phyloP scores from a whole-genome alignment of 225 moss, liverwort and hornwort species.

The Physcomitrellopsis africana region DNA sequence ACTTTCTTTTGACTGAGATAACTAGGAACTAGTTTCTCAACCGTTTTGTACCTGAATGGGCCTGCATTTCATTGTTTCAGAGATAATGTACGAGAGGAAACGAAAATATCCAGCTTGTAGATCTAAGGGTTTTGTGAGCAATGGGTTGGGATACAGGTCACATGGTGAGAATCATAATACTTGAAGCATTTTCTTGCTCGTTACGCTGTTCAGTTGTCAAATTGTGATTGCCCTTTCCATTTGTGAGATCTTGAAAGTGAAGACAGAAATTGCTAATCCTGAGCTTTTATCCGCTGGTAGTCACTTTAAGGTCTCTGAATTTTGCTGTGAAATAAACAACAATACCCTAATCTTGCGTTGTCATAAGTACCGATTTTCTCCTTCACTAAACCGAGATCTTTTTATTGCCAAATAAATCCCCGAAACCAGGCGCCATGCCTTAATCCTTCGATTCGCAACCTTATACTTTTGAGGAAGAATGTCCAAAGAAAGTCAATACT shows the following conservation, averaged over 20 bases:
- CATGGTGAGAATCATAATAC: conserved; percentile 47
- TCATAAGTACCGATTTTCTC: no score
- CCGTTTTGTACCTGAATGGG: conserved; percentile 34
- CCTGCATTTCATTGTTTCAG: conserved; percentile 44
- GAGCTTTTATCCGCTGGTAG: background rate
- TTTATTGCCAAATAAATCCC: no score
- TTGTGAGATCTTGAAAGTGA: background rate
- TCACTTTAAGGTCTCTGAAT: no score
- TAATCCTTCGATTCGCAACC: no score
- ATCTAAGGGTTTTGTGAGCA: conserved; percentile 46
- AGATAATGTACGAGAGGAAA: conserved; percentile 53
- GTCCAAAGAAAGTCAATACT: no score
- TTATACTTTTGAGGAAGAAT: no score
- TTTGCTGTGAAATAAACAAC: no score
- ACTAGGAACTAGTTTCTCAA: conserved; percentile 14
- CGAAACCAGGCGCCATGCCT: no score
- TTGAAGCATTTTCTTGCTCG: conserved; percentile 25
- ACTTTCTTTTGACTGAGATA: background rate
- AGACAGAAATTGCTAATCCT: conserved; percentile 16
- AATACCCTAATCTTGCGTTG: no score
- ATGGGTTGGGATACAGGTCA: conserved; percentile 39
- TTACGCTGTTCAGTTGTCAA: conserved; percentile 17
- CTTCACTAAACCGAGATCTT: no score
- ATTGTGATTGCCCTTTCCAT: conserved; percentile 13
- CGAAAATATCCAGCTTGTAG: conserved; percentile 45